Base-by-base conservation (phyloP, 306 rosid genomes). In the Quercus parvula region DNA sequence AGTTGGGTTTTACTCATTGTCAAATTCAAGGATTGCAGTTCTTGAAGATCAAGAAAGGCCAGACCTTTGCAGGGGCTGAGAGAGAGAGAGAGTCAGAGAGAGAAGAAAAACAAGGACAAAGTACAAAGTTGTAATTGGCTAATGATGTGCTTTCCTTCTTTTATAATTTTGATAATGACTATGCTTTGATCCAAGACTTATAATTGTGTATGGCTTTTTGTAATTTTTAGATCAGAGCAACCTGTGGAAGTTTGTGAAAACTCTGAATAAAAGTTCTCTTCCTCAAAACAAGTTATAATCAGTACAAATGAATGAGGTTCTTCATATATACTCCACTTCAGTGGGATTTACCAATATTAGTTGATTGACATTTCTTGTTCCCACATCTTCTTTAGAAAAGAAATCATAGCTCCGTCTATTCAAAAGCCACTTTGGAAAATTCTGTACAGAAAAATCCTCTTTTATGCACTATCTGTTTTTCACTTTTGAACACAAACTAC, bases 41-140 rank as follows among this genome's bases (percentile, higher is more conserved):
- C 85, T 84, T 67, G 90, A 88, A 70, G 87, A 88, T 70, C 88
- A 90, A 76, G 92, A 84, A 77, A 87, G 71, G 52, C 87, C 68
- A 70, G 87, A 83, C 11, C 89, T 81, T 77, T 91, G 89, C 78
- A 87, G 91, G 81, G 92, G 90, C 57, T 87, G 85, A 85, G 35
- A 30, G 66, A 19, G 33, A 71, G 20, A 68, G 78, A 41, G 75
- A 77, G 19, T 17, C 35, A 52, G 71, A 56, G 24, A 73, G 58
- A 49, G 85, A 85, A 61, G 74, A 56, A 19, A 73, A 51, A 70
- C 30, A 71, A 13, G 22, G 25, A 57, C 58, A 52, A 76, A 72
- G 77, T 84, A 74, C 70, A 70, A 66, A 62, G 52, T 35, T 74
- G 75, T 67, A 58, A 70, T 71, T 75, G 35, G 51, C 35, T 71